Evolutionary conservation across 164 flowering plant genomes (phyloP).

Genomic region (Vitis labrusca): DNA sequence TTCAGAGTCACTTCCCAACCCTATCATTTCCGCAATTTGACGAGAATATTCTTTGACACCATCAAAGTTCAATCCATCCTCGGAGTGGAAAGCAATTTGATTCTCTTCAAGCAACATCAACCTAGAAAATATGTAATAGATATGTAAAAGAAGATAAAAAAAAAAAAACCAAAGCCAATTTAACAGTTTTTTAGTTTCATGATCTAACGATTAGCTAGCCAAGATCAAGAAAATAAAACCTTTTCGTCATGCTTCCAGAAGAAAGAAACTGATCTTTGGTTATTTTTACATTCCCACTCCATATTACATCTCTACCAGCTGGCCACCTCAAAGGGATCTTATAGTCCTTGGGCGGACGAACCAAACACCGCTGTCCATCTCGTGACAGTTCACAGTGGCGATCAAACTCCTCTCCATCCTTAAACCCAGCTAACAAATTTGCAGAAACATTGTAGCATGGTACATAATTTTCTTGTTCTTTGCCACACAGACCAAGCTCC

Average conservation of each 20-base stretch:
- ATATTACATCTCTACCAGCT: constrained; percentile 84
- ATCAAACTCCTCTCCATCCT: constrained; percentile 84
- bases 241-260: constrained; percentile 95
- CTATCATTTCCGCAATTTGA: constrained; percentile 93
- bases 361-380: constrained; percentile 48
- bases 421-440: constrained; percentile 63
- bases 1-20: constrained; percentile 78
- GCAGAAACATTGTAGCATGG: constrained; percentile 88
- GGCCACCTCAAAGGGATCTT: constrained; percentile 95
- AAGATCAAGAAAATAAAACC: constrained; percentile 36
- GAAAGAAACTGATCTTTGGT: constrained; percentile 88
- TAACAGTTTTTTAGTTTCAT: neutral
- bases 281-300: constrained; percentile 95
- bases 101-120: constrained; percentile 95
- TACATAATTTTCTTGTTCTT: constrained; percentile 77
- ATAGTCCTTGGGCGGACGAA: constrained; percentile 91
- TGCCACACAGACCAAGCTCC: constrained; percentile 79
- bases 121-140: constrained; percentile 31
- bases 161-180: neutral
- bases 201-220: no score
- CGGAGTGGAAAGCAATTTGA: constrained; percentile 93
- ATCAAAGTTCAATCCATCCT: constrained; percentile 74
- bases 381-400: constrained; percentile 79
- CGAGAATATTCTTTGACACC: constrained; percentile 93
- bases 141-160: neutral